phyloP scores from a whole-genome alignment of 2,329 filamentous ascomycete genomes.

The Stemphylium beticola region DNA sequence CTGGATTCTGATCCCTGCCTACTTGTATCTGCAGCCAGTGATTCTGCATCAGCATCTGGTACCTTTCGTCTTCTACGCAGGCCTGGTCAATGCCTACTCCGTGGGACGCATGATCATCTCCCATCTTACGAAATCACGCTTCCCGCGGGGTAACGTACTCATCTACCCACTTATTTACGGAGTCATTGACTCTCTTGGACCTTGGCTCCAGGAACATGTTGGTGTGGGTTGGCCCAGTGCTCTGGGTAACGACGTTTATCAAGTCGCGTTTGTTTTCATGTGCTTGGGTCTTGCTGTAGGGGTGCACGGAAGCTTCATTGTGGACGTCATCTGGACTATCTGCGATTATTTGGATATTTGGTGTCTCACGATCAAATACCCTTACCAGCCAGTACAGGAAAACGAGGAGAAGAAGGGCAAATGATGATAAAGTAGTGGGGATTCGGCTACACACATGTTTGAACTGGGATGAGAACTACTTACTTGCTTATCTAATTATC shows the following conservation, averaged over 20 bases:
- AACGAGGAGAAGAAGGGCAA: constrained; percentile 36
- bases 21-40: constrained; percentile 82
- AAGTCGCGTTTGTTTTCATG: constrained; percentile 88
- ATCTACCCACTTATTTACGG: constrained; percentile 77
- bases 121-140: constrained; percentile 84
- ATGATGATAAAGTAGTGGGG: constrained; percentile 4
- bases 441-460: too few species aligned
- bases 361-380: constrained; percentile 97
- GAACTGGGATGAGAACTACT: too few species aligned
- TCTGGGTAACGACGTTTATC: constrained; percentile 71
- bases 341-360: constrained; percentile 98
- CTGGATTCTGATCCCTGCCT: constrained; percentile 78
- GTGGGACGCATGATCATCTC: constrained; percentile 96
- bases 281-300: constrained; percentile 85
- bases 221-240: constrained; percentile 56
- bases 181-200: constrained; percentile 80
- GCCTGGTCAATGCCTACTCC: constrained; percentile 90
- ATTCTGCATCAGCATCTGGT: constrained; percentile 85
- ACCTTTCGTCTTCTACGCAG: constrained; percentile 87
- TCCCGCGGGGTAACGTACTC: constrained; percentile 90
- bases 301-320: constrained; percentile 96
- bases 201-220: constrained; percentile 60
- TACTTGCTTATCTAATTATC: neutral
- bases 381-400: constrained; percentile 55
- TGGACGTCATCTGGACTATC: constrained; percentile 96